Evolutionary conservation across 1,284 basidiomycete genomes (phyloP).

Genomic region (Sphaerobolus stellatus): DNA sequence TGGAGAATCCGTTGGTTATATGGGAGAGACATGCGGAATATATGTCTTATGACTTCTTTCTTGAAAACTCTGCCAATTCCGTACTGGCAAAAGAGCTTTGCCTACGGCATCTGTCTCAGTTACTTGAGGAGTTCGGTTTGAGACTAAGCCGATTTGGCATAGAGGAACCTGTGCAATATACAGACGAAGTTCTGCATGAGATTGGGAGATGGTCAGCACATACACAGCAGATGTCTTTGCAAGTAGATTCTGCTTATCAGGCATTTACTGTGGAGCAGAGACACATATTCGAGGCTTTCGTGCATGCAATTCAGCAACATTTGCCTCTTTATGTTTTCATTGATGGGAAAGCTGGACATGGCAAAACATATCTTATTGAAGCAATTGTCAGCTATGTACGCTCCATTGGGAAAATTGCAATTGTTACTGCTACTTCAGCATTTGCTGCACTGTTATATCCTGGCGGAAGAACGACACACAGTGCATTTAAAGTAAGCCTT

Average conservation of each 20-base stretch:
- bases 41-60: slow-evolving; percentile 12
- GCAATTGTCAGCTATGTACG: slow-evolving; percentile 34
- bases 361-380: slow-evolving; percentile 40
- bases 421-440: slow-evolving; percentile 38
- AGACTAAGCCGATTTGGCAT: slow-evolving; percentile 25
- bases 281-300: slow-evolving; percentile 27
- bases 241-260: slow-evolving; percentile 20
- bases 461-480: slow-evolving; percentile 40
- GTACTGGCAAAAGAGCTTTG: slow-evolving; percentile 7
- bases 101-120: slow-evolving; percentile 10
- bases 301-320: slow-evolving; percentile 22
- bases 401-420: slow-evolving; percentile 27
- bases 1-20: slow-evolving; percentile 11
- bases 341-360: slow-evolving; percentile 40
- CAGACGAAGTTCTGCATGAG: slow-evolving; percentile 29
- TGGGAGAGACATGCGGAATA: slow-evolving; percentile 16
- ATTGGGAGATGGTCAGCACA: slow-evolving; percentile 28
- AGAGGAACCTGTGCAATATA: slow-evolving; percentile 25
- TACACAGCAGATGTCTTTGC: slow-evolving; percentile 16
- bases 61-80: slow-evolving; percentile 15
- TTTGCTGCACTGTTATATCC: slow-evolving; percentile 40
- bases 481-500: slow-evolving; percentile 32
- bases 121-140: slow-evolving; percentile 21
- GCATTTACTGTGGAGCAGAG: slow-evolving; percentile 32
- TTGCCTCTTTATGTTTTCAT: slow-evolving; percentile 30